Conservation (phyloP, 331 rosid genomes). For the Quercus tomentella region DNA sequence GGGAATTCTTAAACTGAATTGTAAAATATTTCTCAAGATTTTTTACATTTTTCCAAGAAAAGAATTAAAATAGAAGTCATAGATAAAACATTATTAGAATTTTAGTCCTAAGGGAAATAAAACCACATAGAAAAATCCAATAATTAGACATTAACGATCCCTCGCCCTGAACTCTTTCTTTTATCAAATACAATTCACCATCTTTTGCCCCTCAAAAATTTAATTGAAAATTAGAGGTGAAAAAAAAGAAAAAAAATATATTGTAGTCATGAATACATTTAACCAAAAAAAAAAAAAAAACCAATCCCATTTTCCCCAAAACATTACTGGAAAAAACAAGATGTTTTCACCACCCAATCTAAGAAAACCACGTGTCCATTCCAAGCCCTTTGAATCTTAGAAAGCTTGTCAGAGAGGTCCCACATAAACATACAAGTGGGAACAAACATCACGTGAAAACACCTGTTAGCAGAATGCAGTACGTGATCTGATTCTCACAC, state of each 20-base stretch:
- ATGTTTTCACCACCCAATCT: constrained; percentile 21
- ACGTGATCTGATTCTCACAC: no score
- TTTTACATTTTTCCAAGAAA: constrained; percentile 23
- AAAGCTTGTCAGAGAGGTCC: constrained; percentile 26
- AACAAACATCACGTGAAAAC: constrained; percentile 57
- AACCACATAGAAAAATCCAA: constrained; percentile 13
- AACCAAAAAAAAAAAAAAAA: not conserved
- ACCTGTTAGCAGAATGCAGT: constrained; percentile 28
- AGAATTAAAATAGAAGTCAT: not conserved
- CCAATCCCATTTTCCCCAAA: constrained; percentile 10
- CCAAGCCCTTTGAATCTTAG: constrained; percentile 17
- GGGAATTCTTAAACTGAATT: not conserved
- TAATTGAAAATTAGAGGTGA: constrained; percentile 10
- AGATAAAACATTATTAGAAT: constrained; percentile 20
- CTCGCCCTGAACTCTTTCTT: not conserved
- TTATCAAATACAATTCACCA: constrained; percentile 20
- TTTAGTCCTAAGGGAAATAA: constrained; percentile 6
- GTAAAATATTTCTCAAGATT: not conserved
- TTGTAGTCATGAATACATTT: constrained; percentile 1
- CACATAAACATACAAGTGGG: constrained; percentile 33
- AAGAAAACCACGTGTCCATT: constrained; percentile 39
- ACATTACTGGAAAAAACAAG: constrained; percentile 2
- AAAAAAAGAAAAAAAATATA: not conserved
- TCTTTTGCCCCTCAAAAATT: constrained; percentile 22
- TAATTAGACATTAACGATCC: constrained; percentile 15